These are phyloP conservation scores for Ophiostoma ips DNA, from an alignment of 2,329 filamentous ascomycete species.

Conservation along the genomic window DNA sequence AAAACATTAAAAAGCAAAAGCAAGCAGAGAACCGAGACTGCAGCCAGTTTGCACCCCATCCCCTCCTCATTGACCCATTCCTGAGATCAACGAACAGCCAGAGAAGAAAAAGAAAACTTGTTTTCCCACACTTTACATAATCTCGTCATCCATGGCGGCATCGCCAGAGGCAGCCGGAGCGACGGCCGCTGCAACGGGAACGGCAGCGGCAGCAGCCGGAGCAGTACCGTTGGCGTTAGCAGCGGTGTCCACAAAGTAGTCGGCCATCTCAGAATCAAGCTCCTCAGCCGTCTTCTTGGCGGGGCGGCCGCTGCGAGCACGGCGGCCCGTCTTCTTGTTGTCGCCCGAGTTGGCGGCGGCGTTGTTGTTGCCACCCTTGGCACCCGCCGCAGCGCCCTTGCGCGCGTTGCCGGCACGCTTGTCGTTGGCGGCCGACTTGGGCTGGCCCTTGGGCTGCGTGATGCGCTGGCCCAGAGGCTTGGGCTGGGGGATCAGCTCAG, in stretches of 20 bases:
- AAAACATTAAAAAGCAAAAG: not conserved
- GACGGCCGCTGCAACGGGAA: slow-evolving; percentile 28
- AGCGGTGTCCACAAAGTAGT: slow-evolving; percentile 62
- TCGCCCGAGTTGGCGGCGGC: slow-evolving; percentile 21
- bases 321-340: slow-evolving; percentile 30
- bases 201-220: slow-evolving; percentile 21
- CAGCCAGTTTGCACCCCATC: not conserved
- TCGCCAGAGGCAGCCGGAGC: slow-evolving; percentile 34
- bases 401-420: slow-evolving; percentile 32
- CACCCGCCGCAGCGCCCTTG: slow-evolving; percentile 28
- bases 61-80: not conserved
- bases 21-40: not conserved
- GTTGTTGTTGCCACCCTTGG: slow-evolving; percentile 22
- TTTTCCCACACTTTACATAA: slow-evolving; percentile 25
- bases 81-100: not conserved
- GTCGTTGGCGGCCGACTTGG: slow-evolving; percentile 64
- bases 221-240: slow-evolving; percentile 24
- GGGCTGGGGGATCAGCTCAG: slow-evolving; percentile 48
- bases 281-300: slow-evolving; percentile 87
- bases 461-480: slow-evolving; percentile 75
- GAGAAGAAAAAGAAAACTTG: not conserved
- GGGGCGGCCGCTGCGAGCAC: slow-evolving; percentile 47
- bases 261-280: slow-evolving; percentile 92
- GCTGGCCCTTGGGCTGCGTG: slow-evolving; percentile 53
- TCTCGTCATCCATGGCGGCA: slow-evolving; percentile 54